These are phyloP conservation scores for Stagonosporopsis tanaceti DNA, from an alignment of 2,329 filamentous ascomycete species.

Conservation along the genomic window DNA sequence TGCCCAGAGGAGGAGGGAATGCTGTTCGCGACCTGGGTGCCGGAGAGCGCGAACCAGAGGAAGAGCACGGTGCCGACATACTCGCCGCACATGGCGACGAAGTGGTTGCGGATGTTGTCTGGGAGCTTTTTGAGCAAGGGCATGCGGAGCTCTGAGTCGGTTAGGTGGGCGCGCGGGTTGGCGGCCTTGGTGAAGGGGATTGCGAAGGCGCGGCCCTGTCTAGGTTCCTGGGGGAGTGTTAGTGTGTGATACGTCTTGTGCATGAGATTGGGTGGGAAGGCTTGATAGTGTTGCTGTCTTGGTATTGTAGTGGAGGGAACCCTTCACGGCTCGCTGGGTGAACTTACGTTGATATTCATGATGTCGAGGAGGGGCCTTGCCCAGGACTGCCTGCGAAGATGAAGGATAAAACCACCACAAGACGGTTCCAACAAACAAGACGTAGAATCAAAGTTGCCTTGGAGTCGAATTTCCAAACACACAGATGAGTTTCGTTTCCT, in stretches of 20 bases:
- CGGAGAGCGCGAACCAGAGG: slow-evolving; percentile 51
- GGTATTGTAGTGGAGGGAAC: background rate
- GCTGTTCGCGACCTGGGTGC: slow-evolving; percentile 51
- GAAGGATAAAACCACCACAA: background rate
- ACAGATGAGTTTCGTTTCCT: background rate
- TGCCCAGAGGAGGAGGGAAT: slow-evolving; percentile 29
- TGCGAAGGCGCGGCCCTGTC: slow-evolving; percentile 24
- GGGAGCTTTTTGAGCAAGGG: slow-evolving; percentile 20
- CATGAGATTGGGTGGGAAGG: background rate
- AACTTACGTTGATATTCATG: slow-evolving; percentile 20
- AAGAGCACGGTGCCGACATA: slow-evolving; percentile 53
- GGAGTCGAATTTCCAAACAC: too few species aligned
- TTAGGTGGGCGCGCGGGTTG: slow-evolving; percentile 17
- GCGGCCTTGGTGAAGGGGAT: slow-evolving; percentile 26
- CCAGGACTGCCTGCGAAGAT: background rate
- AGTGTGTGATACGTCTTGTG: background rate
- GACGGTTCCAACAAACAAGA: background rate
- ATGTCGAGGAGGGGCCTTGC: background rate
- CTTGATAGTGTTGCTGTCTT: background rate
- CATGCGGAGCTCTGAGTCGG: slow-evolving; percentile 22
- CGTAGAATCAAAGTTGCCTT: background rate
- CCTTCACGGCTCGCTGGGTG: background rate
- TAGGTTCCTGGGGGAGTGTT: slow-evolving; percentile 12
- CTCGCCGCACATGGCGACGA: slow-evolving; percentile 43
- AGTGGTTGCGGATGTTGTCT: slow-evolving; percentile 24